Base-by-base conservation (phyloP, 2,329 filamentous ascomycete genomes). In the Aspergillus sp. region DNA sequence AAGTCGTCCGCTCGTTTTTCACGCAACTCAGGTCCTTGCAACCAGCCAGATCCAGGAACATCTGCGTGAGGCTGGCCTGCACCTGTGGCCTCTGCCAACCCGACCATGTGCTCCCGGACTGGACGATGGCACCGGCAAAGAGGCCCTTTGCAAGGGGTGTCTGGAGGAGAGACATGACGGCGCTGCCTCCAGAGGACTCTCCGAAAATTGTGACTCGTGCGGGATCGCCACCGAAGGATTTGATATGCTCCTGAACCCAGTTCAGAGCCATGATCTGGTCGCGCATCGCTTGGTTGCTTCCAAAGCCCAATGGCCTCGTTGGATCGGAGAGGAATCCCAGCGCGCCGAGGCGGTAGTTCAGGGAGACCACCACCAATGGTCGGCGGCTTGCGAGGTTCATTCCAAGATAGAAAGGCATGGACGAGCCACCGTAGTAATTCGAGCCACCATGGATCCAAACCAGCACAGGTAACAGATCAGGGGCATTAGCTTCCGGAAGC, bases 221-320 rank as follows among this genome's bases (percentile, higher is more conserved):
- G 7, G 50, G 50, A n/a, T 53, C 50, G 17, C 50, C 50, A 17
- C 50, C 50, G 35, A 44, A 53, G 23, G 50, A 39, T 27, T 21
- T 23, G 25, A 39, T 53, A 27, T 53, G 37, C 50, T 53, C 6
- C 50, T 27, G 37, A 15, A 53, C 50, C 50, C 50, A 53, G 17
- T 45, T 14, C 39, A 53, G 39, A 11, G 39, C 50, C 39, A 53
- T 21, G 12, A 43, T 14, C 40, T 53, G 50, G 25, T 53, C 50
- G 8, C 39, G 23, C 19, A 53, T 31, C 3, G 17, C 50, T 31
- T 44, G 40, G 50, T 41, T 53, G 39, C 46, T 33, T 41, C 39
- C 39, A 41, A 41, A n/a, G n/a, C 17, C 39, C 11, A 15, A 49
- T 31, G 33, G 31, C 6, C n/a, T n/a, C 17, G 11, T 21, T 21